These are phyloP conservation scores for Termitomyces sp. DNA, from an alignment of 768 basidiomycete genomes.

Conservation along the genomic window DNA sequence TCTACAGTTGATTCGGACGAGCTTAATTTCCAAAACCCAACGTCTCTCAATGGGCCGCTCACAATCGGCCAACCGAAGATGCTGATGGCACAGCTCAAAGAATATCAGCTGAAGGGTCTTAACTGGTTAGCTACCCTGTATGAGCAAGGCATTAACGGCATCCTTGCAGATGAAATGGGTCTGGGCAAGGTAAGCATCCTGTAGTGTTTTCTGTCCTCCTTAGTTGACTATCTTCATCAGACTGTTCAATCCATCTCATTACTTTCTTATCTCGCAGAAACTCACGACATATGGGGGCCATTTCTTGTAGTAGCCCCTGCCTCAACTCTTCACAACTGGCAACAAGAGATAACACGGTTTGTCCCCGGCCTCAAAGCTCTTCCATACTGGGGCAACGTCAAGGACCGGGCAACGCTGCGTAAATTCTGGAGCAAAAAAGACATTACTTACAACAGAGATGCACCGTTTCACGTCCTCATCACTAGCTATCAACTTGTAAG, in stretches of 20 bases:
- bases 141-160: slow-evolving; percentile 99
- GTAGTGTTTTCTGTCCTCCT: slow-evolving; percentile 4
- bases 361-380: slow-evolving; percentile 91
- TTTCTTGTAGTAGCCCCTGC: slow-evolving; percentile 98
- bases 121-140: slow-evolving; percentile 98
- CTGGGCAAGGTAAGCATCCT: slow-evolving; percentile 65
- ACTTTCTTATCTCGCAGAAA: slow-evolving; percentile 93
- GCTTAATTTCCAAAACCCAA: slow-evolving; percentile 98
- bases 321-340: slow-evolving; percentile 98
- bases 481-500: slow-evolving; percentile 94
- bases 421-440: slow-evolving; percentile 99
- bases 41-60: slow-evolving; percentile 78
- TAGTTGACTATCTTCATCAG: slow-evolving; percentile 33
- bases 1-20: slow-evolving; percentile 88
- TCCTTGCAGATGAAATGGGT: slow-evolving; percentile 99
- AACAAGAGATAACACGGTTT: slow-evolving; percentile 95
- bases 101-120: slow-evolving; percentile 96
- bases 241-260: slow-evolving; percentile 98
- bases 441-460: slow-evolving; percentile 91
- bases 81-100: slow-evolving; percentile 95
- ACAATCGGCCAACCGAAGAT: slow-evolving; percentile 92
- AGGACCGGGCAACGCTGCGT: slow-evolving; percentile 89
- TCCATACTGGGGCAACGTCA: slow-evolving; percentile 98
- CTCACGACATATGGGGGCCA: slow-evolving; percentile 98
- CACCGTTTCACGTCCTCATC: slow-evolving; percentile 94